Percentiles rank a stretch among this genome's conserved stretches.
These are phyloP conservation scores for Arthrobotrys musiformis DNA, from an alignment of 2,329 filamentous ascomycete species.

Conservation along the genomic window DNA sequence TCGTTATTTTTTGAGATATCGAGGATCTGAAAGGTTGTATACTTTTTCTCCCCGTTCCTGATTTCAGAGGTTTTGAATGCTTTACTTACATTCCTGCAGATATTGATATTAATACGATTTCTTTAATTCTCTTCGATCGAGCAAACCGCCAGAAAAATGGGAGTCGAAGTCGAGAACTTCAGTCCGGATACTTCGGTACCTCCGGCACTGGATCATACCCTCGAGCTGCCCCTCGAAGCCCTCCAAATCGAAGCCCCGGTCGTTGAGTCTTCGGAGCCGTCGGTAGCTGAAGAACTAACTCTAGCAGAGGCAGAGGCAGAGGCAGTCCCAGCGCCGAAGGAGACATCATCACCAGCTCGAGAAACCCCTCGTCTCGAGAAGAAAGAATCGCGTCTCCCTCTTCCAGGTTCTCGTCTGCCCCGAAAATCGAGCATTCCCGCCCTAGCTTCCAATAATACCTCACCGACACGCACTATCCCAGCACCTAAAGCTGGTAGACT, in stretches of 20 bases:
- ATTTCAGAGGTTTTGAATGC: not conserved
- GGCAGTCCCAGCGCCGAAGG: not conserved
- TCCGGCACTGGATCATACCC: not conserved
- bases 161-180: constrained; percentile 5
- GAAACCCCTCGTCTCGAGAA: constrained; percentile 26
- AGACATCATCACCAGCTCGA: constrained; percentile 1
- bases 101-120: not conserved
- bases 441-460: not conserved
- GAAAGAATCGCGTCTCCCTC: constrained; percentile 35
- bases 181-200: not conserved
- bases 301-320: not conserved
- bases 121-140: not conserved
- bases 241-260: not conserved
- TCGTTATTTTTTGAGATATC: not conserved
- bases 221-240: constrained; percentile 6
- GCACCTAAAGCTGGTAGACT: constrained; percentile 2
- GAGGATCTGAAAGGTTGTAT: not conserved
- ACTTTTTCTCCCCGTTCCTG: not conserved
- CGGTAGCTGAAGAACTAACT: not conserved
- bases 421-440: constrained; percentile 37
- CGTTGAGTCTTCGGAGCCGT: not conserved
- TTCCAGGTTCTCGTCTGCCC: constrained; percentile 43
- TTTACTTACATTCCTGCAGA: constrained; percentile 4
- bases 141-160: not conserved
- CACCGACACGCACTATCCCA: not conserved